Conservation (phyloP, 352 stramenopile species). For the Chrysophaeum taylorii region DNA sequence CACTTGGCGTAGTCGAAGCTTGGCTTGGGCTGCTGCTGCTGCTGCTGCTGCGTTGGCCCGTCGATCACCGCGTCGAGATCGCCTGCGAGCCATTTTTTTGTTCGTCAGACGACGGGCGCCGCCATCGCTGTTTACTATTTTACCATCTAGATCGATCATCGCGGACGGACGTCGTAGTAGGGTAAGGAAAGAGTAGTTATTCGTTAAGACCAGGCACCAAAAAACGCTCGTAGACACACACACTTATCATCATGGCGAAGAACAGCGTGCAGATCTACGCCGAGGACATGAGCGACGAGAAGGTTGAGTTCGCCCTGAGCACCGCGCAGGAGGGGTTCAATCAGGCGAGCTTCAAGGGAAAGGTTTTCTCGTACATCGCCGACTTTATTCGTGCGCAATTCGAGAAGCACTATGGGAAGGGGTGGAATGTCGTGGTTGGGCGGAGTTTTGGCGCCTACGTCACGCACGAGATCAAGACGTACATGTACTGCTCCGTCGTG, state of each 20-base stretch:
- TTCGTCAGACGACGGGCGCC: no score
- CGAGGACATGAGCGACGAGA: conserved; percentile 84
- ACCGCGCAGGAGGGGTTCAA: conserved; percentile 77
- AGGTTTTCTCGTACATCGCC: conserved; percentile 77
- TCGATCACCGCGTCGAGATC: no score
- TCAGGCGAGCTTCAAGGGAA: conserved; percentile 57
- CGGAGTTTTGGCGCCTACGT: conserved; percentile 79
- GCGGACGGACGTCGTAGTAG: no score
- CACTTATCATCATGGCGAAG: no score
- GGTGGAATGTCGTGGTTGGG: conserved; percentile 83
- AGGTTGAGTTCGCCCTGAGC: conserved; percentile 60
- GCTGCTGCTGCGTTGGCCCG: no score
- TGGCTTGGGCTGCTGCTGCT: no score
- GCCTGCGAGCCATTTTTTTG: no score
- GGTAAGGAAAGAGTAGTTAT: no score
- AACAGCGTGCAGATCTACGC: conserved; percentile 81
- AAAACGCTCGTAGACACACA: no score
- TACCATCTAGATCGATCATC: no score
- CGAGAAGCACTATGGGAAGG: conserved; percentile 75
- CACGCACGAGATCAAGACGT: conserved; percentile 87
- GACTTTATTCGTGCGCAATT: conserved; percentile 77
- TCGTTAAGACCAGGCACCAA: no score
- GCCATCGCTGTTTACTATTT: no score
- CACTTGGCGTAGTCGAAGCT: neutral
- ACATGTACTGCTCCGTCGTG: conserved; percentile 84